Base-by-base conservation (phyloP, 345 rosid species). In the Ceriops tagal region DNA sequence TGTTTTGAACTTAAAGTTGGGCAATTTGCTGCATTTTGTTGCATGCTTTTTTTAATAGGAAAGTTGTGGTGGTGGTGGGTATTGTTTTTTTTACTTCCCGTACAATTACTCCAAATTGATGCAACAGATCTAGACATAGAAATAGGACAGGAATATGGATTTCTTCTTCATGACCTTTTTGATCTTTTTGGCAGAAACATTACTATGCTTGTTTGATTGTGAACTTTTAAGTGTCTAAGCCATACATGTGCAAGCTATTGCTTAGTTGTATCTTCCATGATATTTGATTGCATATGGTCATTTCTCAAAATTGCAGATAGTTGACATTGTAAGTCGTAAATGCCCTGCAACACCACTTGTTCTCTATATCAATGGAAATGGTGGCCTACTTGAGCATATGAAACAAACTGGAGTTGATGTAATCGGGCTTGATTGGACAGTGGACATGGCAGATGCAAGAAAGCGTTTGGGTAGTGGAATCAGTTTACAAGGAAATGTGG, bases 381-480 rank as follows among this genome's bases (percentile, higher is more conserved):
- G 97, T 58, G 98, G 97, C 30, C 89, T 93, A 61, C 89, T 93
- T 32, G 98, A 93, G 67, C 87, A 88, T 71, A 93, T 93, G 96
- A 88, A 85, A 83, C 90, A 82, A 70, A 85, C 83, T 10, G 96
- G 92, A 74, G 98, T 87, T 74, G 96, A 91, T 77, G 98, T 93
- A 68, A 88, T 89, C 73, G 96, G 96, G 73, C 90, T 93, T 71
- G 98, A 93, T 84, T 91, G 96, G 98, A 91, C 95, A 43, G 91
- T 93, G 52, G 98, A 89, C 79, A 86, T 93, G 95, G 92, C 87
- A 43, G 96, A 89, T 82, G 97, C 95, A 70, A 84, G 96, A 82
- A 84, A 85, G 66, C 79, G 92, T 61, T 61, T 91, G 64, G 93
- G 98, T 52, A 79, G 73, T 5, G 88, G 61, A 24, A 82, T 91